Percentiles rank a stretch among this genome's conserved stretches.
Conservation (phyloP, 306 rosid species). For the Prunus davidiana region DNA sequence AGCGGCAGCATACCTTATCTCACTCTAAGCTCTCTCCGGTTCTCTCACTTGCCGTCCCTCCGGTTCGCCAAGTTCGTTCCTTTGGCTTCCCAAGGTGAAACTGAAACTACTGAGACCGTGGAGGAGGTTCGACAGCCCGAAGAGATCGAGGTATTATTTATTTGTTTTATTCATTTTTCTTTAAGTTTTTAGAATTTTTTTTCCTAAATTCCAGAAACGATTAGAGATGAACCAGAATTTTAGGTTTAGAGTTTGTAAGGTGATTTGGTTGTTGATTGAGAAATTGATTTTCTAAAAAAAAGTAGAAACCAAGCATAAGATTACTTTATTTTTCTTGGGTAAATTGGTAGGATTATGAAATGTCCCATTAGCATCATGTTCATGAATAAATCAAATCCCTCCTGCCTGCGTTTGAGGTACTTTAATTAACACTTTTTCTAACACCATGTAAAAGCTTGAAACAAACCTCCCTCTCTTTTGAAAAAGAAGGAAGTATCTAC, state of each 20-base stretch:
- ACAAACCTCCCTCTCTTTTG: too few relatives aligned
- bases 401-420: neutral
- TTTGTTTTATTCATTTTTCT: neutral
- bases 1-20: constrained; percentile 12
- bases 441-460: too few relatives aligned
- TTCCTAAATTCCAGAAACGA: neutral
- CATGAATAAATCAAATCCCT: neutral
- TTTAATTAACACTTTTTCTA: too few relatives aligned
- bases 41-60: constrained; percentile 26
- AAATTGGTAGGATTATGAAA: neutral
- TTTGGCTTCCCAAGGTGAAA: constrained; percentile 49
- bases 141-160: constrained; percentile 27
- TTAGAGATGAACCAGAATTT: neutral
- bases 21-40: constrained; percentile 26
- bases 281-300: neutral
- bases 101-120: constrained; percentile 34
- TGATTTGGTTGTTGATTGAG: neutral
- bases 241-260: neutral
- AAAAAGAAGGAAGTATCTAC: too few relatives aligned
- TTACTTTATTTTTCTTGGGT: neutral
- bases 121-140: constrained; percentile 46
- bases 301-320: neutral
- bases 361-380: neutral
- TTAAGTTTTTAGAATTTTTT: neutral
- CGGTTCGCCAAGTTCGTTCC: constrained; percentile 45